A percentile compares a stretch with the other conserved stretches of the same genome.
phyloP scores from a whole-genome alignment of 345 rosid genomes.

The Corchorus olitorius region DNA sequence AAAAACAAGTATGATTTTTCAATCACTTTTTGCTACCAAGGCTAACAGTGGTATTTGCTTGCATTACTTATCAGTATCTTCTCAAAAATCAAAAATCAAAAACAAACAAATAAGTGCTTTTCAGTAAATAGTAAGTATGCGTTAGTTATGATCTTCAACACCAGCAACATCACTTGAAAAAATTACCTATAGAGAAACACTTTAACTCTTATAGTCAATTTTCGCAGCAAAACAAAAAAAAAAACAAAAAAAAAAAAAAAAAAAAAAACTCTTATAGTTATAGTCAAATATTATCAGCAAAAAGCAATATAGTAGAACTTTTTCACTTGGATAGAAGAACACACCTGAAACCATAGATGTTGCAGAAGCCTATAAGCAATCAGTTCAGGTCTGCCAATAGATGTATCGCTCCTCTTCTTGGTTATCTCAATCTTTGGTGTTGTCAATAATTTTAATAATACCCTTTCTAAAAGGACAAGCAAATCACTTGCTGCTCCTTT shows the following conservation, averaged over 20 bases:
- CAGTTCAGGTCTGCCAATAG: constrained; percentile 58
- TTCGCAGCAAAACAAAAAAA: not conserved
- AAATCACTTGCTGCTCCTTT: constrained; percentile 76
- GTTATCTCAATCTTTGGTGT: constrained; percentile 46
- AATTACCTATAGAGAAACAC: not conserved
- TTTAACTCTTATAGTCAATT: not conserved
- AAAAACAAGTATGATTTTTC: constrained; percentile 19
- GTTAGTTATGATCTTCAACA: constrained; percentile 13
- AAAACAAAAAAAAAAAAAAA: too few species aligned
- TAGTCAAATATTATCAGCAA: too few species aligned
- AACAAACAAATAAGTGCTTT: constrained; percentile 1
- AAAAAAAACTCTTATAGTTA: too few species aligned
- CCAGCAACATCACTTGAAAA: not conserved
- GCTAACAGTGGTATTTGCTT: not conserved
- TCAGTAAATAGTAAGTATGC: not conserved
- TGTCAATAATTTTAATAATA: constrained; percentile 45
- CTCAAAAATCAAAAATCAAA: not conserved
- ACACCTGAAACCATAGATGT: constrained; percentile 85
- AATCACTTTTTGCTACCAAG: constrained; percentile 18
- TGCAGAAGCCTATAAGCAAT: constrained; percentile 67
- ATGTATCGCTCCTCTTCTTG: constrained; percentile 40
- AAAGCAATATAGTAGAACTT: not conserved
- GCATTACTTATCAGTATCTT: not conserved
- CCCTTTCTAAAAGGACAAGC: constrained; percentile 66
- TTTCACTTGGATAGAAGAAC: constrained; percentile 16